phyloP scores from a whole-genome alignment of 2,329 filamentous ascomycete genomes.

The Fusarium humuli region DNA sequence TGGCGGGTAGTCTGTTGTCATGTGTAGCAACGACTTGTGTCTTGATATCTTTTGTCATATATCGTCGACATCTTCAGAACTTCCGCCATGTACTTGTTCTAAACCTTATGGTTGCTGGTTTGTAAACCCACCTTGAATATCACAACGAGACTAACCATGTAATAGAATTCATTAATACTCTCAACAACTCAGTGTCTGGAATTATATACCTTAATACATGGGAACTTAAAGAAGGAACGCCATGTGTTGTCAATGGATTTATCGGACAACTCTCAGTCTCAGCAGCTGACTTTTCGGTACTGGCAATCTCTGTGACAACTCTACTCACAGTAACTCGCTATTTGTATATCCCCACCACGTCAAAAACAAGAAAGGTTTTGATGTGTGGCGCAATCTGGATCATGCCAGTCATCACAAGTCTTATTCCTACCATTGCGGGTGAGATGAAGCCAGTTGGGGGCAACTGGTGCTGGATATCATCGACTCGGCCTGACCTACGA shows the following conservation, averaged over 20 bases:
- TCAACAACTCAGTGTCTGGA: constrained; percentile 44
- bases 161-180: constrained; percentile 40
- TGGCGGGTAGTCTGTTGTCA: constrained; percentile 40
- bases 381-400: constrained; percentile 38
- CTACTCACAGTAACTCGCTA: constrained; percentile 40
- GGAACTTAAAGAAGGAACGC: constrained; percentile 17
- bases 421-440: constrained; percentile 32
- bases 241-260: constrained; percentile 39
- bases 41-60: constrained; percentile 39
- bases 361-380: constrained; percentile 14
- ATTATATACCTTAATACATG: constrained; percentile 27
- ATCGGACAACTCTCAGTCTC: constrained; percentile 42
- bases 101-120: constrained; percentile 43
- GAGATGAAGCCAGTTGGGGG: constrained; percentile 52
- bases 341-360: constrained; percentile 34
- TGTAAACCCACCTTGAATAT: not conserved
- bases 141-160: not conserved
- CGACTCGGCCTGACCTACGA: constrained; percentile 53
- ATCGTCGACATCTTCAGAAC: constrained; percentile 35
- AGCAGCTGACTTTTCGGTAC: constrained; percentile 43
- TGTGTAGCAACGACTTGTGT: constrained; percentile 40
- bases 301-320: constrained; percentile 43
- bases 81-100: constrained; percentile 43
- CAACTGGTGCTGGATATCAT: constrained; percentile 62
- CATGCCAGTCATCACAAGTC: constrained; percentile 36